Evolutionary conservation across 768 basidiomycete genomes (phyloP), one percentile per base, ranked within the genome.

Genomic region (Lentinus brumalis): DNA sequence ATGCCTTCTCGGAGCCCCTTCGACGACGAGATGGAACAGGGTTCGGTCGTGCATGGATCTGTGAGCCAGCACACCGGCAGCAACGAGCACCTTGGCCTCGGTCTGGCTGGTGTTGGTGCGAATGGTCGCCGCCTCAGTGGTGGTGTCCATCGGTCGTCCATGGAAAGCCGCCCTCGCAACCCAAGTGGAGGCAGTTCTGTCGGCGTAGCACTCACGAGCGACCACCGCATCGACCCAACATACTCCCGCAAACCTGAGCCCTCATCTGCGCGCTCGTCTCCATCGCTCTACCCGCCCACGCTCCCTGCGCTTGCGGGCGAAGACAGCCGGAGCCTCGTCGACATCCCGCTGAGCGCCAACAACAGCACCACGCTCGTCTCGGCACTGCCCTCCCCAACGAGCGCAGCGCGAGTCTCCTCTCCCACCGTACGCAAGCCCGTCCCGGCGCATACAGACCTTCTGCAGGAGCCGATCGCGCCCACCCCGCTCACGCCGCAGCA

Each of bases 221-320:
- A 63, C 57, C 47, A 53, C 31, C 56, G 53, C 12, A 29, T 41
- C 18, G 56, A 30, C 16, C 18, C 29, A n/a, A 5, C 31, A 38
- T 49, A 50, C 50, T 12, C 35, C 26, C 59, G 21, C 44, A 30
- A 47, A 14, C 32, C n/a, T 3, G 30, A 52, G 9, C 40, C 61
- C 26, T 46, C 62, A 8, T 63, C 62, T 42, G 62, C 57, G 2
- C 62, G 53, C 29, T 64, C 62, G 6, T 56, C 62, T n/a, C 62
- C 62, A 14, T 64, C 62, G 44, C 42, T 64, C 30, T 64, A 64
- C 51, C 62, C 62, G 45, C 62, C 62, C 15, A 56, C 58, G 39
- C 50, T 62, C 5, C 61, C 61, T 12, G 7, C 49, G 38, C 40
- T 56, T 5, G 38, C 42, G 8, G 39, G 53, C 29, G 50, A 58